These are phyloP conservation scores for Apiotrichum gamsii DNA, from an alignment of 1,284 basidiomycete genomes.

Conservation along the genomic window DNA sequence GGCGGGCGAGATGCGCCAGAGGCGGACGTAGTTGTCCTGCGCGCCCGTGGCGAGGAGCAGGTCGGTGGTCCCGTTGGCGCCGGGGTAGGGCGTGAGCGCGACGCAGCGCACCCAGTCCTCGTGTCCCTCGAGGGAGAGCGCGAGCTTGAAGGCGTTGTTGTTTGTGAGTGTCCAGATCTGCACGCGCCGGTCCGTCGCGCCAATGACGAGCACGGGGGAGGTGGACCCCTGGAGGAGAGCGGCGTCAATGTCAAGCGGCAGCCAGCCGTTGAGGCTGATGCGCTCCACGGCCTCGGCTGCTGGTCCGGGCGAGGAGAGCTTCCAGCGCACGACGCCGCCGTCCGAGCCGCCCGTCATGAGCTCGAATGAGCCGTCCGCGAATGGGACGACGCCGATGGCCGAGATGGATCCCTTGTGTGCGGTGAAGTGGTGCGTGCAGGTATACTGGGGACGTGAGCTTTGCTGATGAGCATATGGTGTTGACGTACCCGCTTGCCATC, in stretches of 20 bases:
- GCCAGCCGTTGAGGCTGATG: conserved; percentile 62
- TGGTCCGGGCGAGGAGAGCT: conserved; percentile 8
- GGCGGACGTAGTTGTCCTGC: conserved; percentile 81
- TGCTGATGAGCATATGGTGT: not conserved
- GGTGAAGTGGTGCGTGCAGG: conserved; percentile 46
- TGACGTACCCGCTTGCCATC: conserved; percentile 9
- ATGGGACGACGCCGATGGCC: conserved; percentile 51
- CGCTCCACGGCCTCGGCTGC: conserved; percentile 49
- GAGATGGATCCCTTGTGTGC: conserved; percentile 66
- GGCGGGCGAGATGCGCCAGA: conserved; percentile 65
- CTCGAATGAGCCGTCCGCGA: conserved; percentile 30
- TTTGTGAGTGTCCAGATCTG: conserved; percentile 68
- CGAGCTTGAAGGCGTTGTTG: conserved; percentile 48
- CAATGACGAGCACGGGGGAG: conserved; percentile 65
- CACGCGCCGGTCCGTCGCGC: conserved; percentile 66
- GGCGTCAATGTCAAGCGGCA: conserved; percentile 66
- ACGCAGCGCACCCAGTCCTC: conserved; percentile 88
- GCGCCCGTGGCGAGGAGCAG: conserved; percentile 77
- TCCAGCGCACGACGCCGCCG: conserved; percentile 67
- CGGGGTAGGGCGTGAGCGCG: conserved; percentile 54
- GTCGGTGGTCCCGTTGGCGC: conserved; percentile 40
- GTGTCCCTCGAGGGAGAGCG: conserved; percentile 67
- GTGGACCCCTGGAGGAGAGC: conserved; percentile 60
- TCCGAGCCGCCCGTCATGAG: conserved; percentile 76
- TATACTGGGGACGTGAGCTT: conserved; percentile 53